Evolutionary conservation across 179 eudicot genomes (phyloP).

Genomic region (Carnegiea gigantea): DNA sequence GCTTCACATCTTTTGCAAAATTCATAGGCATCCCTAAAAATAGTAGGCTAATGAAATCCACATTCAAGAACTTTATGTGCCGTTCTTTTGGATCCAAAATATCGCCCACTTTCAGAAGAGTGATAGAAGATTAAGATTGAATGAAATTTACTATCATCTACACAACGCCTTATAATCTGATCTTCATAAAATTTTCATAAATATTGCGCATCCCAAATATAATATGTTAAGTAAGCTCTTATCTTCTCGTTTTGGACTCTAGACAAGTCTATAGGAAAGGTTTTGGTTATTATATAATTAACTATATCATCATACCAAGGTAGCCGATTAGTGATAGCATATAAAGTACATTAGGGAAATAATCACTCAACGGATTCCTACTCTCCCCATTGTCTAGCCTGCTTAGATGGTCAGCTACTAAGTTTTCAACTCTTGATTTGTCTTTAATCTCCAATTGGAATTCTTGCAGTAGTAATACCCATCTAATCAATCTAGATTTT

Average conservation of each 20-base stretch:
- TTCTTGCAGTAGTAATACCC: too few species aligned
- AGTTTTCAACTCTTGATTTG: too few species aligned
- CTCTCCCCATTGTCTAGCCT: not conserved
- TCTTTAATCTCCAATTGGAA: too few species aligned
- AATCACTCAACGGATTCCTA: not conserved
- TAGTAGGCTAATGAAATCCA: slow-evolving; percentile 10
- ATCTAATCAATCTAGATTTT: too few species aligned
- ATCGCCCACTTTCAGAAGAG: not conserved
- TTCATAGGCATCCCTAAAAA: not conserved
- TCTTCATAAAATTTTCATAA: not conserved
- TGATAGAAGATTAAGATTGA: not conserved
- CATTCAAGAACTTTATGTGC: not conserved
- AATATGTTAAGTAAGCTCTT: not conserved
- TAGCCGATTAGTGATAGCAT: rapidly evolving
- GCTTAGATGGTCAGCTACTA: too few species aligned
- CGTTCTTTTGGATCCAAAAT: not conserved
- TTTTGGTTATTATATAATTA: not conserved
- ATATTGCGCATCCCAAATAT: not conserved
- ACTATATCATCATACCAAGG: slow-evolving; percentile 2
- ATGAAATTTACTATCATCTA: not conserved
- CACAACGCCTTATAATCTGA: too few species aligned
- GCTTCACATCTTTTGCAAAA: too few species aligned
- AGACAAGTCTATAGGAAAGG: not conserved
- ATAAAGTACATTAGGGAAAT: not conserved
- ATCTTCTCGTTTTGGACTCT: not conserved